Conservation (phyloP, 306 rosid species). For the Casuarina equisetifolia region DNA sequence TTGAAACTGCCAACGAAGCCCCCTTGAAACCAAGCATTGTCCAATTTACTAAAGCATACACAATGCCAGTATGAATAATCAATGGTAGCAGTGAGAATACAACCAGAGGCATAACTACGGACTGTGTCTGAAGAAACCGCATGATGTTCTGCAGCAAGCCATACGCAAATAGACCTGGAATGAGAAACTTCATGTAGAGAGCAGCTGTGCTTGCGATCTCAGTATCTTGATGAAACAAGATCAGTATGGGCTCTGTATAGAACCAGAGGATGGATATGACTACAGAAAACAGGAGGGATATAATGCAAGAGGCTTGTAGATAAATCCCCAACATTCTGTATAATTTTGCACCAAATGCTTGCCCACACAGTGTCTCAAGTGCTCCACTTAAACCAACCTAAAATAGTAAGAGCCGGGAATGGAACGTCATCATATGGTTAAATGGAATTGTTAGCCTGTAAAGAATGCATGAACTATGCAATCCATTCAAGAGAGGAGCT, state of each 20-base stretch:
- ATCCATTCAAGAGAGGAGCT: not conserved
- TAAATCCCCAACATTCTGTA: conserved; percentile 66
- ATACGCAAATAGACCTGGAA: conserved; percentile 69
- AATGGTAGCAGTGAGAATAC: conserved; percentile 50
- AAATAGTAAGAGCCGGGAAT: conserved; percentile 9
- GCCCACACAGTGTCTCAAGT: conserved; percentile 85
- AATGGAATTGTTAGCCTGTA: not conserved
- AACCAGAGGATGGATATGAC: conserved; percentile 58
- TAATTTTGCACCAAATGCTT: conserved; percentile 68
- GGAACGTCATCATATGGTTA: not conserved
- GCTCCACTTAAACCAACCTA: conserved; percentile 88
- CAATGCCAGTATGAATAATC: conserved; percentile 43
- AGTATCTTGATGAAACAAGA: conserved; percentile 63
- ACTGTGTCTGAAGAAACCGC: conserved; percentile 79
- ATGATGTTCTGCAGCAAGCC: conserved; percentile 65
- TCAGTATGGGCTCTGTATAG: conserved; percentile 56
- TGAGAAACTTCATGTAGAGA: conserved; percentile 52
- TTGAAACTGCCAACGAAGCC: conserved; percentile 62
- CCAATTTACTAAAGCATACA: conserved; percentile 54
- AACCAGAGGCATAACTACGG: conserved; percentile 53
- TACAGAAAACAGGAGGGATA: conserved; percentile 52
- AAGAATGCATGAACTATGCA: not conserved
- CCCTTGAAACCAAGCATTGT: conserved; percentile 53
- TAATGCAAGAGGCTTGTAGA: conserved; percentile 78
- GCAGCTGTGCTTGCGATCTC: conserved; percentile 56